phyloP scores from a whole-genome alignment of 2,329 filamentous ascomycete species.

The Colletotrichum euphorbiae region DNA sequence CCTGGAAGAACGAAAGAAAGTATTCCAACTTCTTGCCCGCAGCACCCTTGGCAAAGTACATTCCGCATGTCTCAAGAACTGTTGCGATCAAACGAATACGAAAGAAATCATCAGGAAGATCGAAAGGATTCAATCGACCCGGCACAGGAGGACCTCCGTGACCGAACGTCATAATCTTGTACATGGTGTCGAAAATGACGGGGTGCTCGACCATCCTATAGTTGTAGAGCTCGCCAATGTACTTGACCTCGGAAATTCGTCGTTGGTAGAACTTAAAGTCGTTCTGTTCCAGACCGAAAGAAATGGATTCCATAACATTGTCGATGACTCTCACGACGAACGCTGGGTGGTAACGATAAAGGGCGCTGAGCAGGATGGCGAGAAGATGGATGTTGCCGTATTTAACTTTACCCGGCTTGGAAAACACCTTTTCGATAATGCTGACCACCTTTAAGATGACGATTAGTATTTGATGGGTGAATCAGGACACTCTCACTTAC shows the following conservation, averaged over 20 bases:
- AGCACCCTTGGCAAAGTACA: conserved; percentile 93
- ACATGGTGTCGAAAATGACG: conserved; percentile 94
- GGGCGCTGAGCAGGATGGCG: conserved; percentile 86
- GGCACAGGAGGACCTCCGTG: conserved; percentile 88
- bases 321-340: conserved; percentile 95
- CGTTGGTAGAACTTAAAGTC: conserved; percentile 98
- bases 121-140: conserved; percentile 80
- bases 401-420: conserved; percentile 96
- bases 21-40: conserved; percentile 98
- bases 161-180: conserved; percentile 93
- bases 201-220: conserved; percentile 97
- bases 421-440: conserved; percentile 90
- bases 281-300: conserved; percentile 89
- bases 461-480: not conserved
- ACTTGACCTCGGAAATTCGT: conserved; percentile 94
- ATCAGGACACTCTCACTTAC: conserved; percentile 52
- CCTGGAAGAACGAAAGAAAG: conserved; percentile 94
- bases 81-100: conserved; percentile 91
- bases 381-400: conserved; percentile 96
- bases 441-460: conserved; percentile 66
- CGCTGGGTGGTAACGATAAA: conserved; percentile 91
- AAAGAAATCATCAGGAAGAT: conserved; percentile 95
- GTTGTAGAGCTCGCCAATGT: conserved; percentile 95
- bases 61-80: conserved; percentile 92
- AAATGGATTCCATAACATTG: conserved; percentile 88